Conservation (phyloP, 352 stramenopile species). For the Phytophthora pini region DNA sequence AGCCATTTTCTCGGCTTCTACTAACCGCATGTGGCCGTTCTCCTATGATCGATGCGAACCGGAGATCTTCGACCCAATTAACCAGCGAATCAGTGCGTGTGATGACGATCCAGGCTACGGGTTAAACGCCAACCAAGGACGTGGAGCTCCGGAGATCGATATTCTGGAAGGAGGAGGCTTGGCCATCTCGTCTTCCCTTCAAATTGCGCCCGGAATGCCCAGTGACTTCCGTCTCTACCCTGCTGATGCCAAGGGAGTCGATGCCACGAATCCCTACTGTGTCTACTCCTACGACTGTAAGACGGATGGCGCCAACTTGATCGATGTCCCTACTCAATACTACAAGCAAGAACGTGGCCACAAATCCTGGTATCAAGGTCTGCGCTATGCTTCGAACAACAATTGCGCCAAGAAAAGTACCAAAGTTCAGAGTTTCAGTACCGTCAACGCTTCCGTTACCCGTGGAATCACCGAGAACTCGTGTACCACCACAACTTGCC, state of each 20-base stretch:
- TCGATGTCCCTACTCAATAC: slow-evolving; percentile 50
- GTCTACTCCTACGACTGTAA: slow-evolving; percentile 60
- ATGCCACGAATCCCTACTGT: slow-evolving; percentile 41
- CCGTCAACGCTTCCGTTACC: slow-evolving; percentile 49
- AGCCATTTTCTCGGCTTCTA: slow-evolving; percentile 94
- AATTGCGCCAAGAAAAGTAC: slow-evolving; percentile 45
- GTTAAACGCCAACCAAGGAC: slow-evolving; percentile 83
- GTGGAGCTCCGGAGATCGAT: slow-evolving; percentile 95
- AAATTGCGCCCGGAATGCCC: slow-evolving; percentile 85
- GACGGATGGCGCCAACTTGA: slow-evolving; percentile 52
- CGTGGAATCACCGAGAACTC: slow-evolving; percentile 55
- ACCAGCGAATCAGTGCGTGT: slow-evolving; percentile 90
- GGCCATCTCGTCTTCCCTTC: slow-evolving; percentile 90
- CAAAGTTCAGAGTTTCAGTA: slow-evolving; percentile 46
- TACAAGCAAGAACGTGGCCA: slow-evolving; percentile 50
- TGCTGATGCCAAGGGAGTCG: slow-evolving; percentile 32
- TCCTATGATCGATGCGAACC: slow-evolving; percentile 93
- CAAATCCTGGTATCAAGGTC: slow-evolving; percentile 69
- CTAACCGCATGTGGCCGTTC: slow-evolving; percentile 97
- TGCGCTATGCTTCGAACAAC: slow-evolving; percentile 70
- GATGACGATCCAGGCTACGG: slow-evolving; percentile 91
- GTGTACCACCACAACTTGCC: slow-evolving; percentile 48
- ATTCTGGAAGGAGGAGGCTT: slow-evolving; percentile 90
- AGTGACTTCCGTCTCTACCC: slow-evolving; percentile 63
- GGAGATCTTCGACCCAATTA: slow-evolving; percentile 52